These are phyloP conservation scores for Diaporthe capsici DNA, from an alignment of 2,329 filamentous ascomycete species.

Conservation along the genomic window DNA sequence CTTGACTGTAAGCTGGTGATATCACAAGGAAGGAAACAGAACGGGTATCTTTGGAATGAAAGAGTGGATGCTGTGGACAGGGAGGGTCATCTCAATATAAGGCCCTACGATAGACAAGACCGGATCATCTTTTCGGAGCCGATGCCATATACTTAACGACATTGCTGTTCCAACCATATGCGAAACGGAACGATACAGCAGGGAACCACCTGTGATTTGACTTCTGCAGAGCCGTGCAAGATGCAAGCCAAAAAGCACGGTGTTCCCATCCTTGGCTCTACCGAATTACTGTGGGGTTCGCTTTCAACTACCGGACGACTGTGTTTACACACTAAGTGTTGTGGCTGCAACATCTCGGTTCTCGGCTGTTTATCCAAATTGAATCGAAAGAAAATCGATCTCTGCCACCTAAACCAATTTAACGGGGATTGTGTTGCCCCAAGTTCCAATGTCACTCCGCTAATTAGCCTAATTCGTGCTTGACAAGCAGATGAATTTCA, in stretches of 20 bases:
- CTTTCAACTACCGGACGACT: background rate
- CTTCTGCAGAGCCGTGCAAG: background rate
- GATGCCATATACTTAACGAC: no score
- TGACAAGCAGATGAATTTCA: no score
- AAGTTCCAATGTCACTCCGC: background rate
- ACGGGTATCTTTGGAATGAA: no score
- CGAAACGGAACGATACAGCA: accelerated
- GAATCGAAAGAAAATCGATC: no score
- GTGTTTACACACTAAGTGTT: background rate
- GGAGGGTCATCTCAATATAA: background rate
- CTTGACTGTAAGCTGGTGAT: background rate
- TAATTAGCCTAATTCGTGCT: slow-evolving; percentile 2
- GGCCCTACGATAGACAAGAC: background rate
- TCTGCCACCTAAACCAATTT: background rate
- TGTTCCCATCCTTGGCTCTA: background rate
- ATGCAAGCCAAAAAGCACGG: background rate
- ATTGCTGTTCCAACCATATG: no score
- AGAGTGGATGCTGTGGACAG: background rate
- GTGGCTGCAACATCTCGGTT: background rate
- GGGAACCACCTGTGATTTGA: background rate
- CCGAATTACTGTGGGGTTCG: background rate
- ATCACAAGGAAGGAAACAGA: no score
- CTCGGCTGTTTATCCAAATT: background rate
- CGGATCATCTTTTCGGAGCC: background rate
- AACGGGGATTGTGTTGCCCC: background rate